Percentiles rank a stretch among this genome's conserved stretches.
These are phyloP conservation scores for Exophiala calicioides DNA, from an alignment of 2,329 filamentous ascomycete genomes.

Conservation along the genomic window DNA sequence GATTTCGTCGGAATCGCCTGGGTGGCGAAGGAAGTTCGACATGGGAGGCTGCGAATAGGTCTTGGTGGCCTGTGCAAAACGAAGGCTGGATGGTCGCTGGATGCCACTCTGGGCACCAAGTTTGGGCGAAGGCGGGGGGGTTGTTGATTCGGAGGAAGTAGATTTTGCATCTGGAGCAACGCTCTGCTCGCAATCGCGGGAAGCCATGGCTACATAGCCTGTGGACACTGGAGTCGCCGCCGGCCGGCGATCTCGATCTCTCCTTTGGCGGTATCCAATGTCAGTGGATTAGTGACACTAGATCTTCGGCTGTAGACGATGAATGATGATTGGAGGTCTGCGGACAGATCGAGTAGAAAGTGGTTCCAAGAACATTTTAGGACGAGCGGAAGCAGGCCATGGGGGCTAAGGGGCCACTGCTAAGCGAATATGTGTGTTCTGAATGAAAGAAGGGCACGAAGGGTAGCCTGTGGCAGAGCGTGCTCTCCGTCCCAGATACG, in stretches of 20 bases:
- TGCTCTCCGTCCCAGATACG: no score
- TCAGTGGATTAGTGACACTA: no score
- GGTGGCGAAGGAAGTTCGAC: constrained; percentile 19
- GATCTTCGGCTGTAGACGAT: neutral
- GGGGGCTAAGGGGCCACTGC: no score
- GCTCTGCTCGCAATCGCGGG: constrained; percentile 12
- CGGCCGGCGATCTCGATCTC: neutral
- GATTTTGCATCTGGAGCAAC: constrained; percentile 8
- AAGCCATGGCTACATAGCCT: constrained; percentile 17
- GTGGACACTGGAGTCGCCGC: neutral
- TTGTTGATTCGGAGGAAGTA: constrained; percentile 4
- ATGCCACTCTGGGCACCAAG: neutral
- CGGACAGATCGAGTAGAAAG: neutral
- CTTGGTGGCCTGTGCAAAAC: constrained; percentile 27
- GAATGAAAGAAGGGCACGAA: no score
- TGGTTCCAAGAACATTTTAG: neutral
- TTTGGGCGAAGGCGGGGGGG: neutral
- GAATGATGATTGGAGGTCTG: neutral
- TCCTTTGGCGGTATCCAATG: neutral
- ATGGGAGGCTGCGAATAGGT: constrained; percentile 19
- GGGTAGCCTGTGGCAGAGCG: no score
- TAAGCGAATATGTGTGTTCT: no score
- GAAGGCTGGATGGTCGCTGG: constrained; percentile 22
- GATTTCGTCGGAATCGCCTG: constrained; percentile 25
- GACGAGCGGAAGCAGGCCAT: neutral